A percentile compares a stretch with the other conserved stretches of the same genome.
Conservation (phyloP, 2,329 filamentous ascomycete genomes). For the Nannizziopsis barbatae region DNA sequence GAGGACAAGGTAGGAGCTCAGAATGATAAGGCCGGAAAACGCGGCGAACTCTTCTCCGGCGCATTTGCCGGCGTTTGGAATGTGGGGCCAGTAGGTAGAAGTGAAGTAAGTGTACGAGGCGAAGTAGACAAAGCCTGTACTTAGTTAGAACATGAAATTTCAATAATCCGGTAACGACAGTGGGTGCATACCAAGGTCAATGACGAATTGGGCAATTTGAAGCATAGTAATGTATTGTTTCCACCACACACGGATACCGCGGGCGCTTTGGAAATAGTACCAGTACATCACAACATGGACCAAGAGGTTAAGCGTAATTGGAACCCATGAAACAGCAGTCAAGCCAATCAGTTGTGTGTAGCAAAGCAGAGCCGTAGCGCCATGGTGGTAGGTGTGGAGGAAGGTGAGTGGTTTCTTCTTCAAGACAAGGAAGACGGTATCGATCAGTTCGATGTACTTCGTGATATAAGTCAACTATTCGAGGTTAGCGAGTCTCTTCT, state of each 20-base stretch:
- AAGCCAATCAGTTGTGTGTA: slow-evolving; percentile 82
- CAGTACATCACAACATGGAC: slow-evolving; percentile 97
- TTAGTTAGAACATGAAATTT: background rate
- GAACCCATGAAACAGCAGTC: slow-evolving; percentile 82
- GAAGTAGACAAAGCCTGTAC: slow-evolving; percentile 78
- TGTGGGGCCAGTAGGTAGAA: slow-evolving; percentile 66
- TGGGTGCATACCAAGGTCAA: slow-evolving; percentile 68
- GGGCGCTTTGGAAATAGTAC: slow-evolving; percentile 96
- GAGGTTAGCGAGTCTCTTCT: slow-evolving; percentile 28
- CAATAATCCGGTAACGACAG: background rate
- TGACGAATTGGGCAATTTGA: slow-evolving; percentile 87
- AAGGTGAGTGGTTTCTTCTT: slow-evolving; percentile 97
- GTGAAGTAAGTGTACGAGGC: slow-evolving; percentile 90
- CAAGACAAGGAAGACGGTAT: slow-evolving; percentile 85
- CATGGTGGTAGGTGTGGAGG: slow-evolving; percentile 94
- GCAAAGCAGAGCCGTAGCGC: slow-evolving; percentile 82
- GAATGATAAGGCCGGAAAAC: slow-evolving; percentile 71
- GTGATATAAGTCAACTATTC: slow-evolving; percentile 78
- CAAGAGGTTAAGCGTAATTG: slow-evolving; percentile 73
- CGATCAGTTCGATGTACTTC: slow-evolving; percentile 83
- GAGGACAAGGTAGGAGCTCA: slow-evolving; percentile 81
- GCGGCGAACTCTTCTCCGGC: slow-evolving; percentile 88
- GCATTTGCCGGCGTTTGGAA: slow-evolving; percentile 69
- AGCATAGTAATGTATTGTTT: slow-evolving; percentile 95
- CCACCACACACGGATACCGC: slow-evolving; percentile 88